Conservation (phyloP, 805 yeast species). For the Kazachstania kunashirensis region DNA sequence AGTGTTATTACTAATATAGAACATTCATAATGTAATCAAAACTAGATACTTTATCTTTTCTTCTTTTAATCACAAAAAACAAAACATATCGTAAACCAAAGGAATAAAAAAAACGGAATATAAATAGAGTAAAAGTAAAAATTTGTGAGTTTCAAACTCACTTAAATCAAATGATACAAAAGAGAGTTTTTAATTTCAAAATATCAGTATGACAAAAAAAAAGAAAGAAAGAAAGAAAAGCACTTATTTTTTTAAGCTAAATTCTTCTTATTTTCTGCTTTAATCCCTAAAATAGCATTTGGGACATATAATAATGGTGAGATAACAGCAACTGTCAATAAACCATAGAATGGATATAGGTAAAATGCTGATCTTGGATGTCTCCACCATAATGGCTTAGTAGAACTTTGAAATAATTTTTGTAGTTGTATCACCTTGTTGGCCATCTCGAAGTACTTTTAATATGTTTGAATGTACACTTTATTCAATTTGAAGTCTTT, state of each 20-base stretch:
- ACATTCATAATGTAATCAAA: too few relatives aligned
- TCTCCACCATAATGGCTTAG: constrained; percentile 51
- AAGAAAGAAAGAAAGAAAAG: not conserved
- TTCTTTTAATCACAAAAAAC: too few relatives aligned
- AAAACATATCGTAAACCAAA: too few relatives aligned
- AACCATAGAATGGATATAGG: constrained; percentile 71
- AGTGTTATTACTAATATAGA: too few relatives aligned
- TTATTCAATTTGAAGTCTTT: not conserved
- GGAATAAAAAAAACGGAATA: not conserved
- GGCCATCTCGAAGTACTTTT: too few relatives aligned
- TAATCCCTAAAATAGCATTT: constrained; percentile 64
- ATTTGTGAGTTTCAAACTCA: constrained; percentile 1
- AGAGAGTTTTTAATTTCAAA: not conserved
- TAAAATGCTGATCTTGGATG: constrained; percentile 61
- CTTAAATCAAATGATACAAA: not conserved
- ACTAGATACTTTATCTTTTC: too few relatives aligned
- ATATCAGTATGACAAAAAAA: not conserved
- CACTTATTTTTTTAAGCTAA: not conserved
- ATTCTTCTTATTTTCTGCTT: constrained; percentile 31
- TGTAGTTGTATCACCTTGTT: constrained; percentile 46
- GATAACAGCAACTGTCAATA: constrained; percentile 56
- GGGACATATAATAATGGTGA: constrained; percentile 61
- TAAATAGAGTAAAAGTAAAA: not conserved
- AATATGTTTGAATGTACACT: not conserved
- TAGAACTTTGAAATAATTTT: constrained; percentile 47